Evolutionary conservation across 495 filamentous ascomycete species (phyloP).

Genomic region (Neurospora sp.): DNA sequence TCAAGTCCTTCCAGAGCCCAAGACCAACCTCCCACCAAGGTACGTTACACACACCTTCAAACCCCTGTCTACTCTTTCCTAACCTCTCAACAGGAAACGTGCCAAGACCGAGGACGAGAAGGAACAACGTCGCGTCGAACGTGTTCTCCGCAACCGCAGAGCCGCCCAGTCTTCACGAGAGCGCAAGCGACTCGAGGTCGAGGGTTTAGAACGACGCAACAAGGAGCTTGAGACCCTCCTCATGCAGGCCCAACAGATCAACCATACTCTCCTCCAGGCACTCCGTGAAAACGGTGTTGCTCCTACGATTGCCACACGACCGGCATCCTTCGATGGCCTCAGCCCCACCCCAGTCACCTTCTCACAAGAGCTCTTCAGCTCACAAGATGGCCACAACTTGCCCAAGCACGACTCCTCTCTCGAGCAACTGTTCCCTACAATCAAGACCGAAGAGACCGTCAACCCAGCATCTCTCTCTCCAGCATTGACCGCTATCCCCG

Average conservation of each 20-base stretch:
- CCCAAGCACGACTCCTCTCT: slow-evolving; percentile 15
- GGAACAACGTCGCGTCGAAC: slow-evolving; percentile 94
- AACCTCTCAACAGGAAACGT: slow-evolving; percentile 57
- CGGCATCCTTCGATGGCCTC: slow-evolving; percentile 22
- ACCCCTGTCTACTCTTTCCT: slow-evolving; percentile 4
- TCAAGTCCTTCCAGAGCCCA: slow-evolving; percentile 90
- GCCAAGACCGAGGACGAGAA: slow-evolving; percentile 99
- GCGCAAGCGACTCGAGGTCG: slow-evolving; percentile 88
- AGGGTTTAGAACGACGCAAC: slow-evolving; percentile 73
- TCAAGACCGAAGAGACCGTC: slow-evolving; percentile 34
- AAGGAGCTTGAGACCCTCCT: slow-evolving; percentile 58
- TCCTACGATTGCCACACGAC: slow-evolving; percentile 12
- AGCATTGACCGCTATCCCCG: slow-evolving; percentile 34
- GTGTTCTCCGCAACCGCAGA: slow-evolving; percentile 88
- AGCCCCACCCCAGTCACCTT: slow-evolving; percentile 39
- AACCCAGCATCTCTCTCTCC: slow-evolving; percentile 47
- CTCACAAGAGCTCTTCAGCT: slow-evolving; percentile 40
- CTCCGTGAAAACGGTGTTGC: slow-evolving; percentile 47
- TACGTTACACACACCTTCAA: slow-evolving; percentile 32
- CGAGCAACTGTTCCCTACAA: slow-evolving; percentile 28
- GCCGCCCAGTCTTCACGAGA: slow-evolving; percentile 94
- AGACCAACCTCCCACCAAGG: slow-evolving; percentile 93
- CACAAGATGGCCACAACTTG: slow-evolving; percentile 25
- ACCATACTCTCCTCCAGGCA: slow-evolving; percentile 53
- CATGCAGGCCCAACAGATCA: slow-evolving; percentile 52